phyloP scores from a whole-genome alignment of 129 eudicot genomes.

The Helianthus tuberosus region DNA sequence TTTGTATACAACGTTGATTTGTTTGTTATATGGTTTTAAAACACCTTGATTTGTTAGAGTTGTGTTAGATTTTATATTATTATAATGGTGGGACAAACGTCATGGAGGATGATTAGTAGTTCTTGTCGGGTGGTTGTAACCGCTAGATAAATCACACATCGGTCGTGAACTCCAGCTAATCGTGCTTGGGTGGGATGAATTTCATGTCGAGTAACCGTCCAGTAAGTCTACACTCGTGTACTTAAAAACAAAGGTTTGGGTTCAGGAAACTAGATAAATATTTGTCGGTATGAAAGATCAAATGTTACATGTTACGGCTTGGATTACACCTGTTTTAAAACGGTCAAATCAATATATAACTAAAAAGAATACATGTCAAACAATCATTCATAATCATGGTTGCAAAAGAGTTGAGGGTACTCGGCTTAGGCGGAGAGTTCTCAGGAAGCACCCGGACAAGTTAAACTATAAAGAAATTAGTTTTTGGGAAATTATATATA shows the following conservation, averaged over 20 bases:
- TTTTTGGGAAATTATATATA: too few species aligned
- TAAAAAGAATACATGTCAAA: background rate
- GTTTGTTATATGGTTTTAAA: conserved; percentile 12
- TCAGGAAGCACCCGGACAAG: too few species aligned
- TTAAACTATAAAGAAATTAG: too few species aligned
- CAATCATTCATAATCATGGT: too few species aligned
- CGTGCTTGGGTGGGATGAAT: background rate
- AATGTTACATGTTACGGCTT: background rate
- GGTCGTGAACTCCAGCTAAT: background rate
- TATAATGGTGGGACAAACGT: background rate
- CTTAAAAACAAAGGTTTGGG: background rate
- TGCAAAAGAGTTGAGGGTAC: too few species aligned
- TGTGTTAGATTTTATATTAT: background rate
- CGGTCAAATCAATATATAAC: background rate
- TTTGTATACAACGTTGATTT: conserved; percentile 16
- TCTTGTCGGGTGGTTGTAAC: too few species aligned
- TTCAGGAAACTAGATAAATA: too few species aligned
- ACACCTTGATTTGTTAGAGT: background rate
- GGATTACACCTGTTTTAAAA: background rate
- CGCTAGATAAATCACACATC: too few species aligned
- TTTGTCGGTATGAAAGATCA: too few species aligned
- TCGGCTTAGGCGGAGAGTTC: too few species aligned
- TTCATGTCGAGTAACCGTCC: too few species aligned
- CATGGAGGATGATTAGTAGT: too few species aligned
- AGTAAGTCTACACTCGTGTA: background rate